Conservation (phyloP, 1,284 basidiomycete species). For the Dichomitus squalens region DNA sequence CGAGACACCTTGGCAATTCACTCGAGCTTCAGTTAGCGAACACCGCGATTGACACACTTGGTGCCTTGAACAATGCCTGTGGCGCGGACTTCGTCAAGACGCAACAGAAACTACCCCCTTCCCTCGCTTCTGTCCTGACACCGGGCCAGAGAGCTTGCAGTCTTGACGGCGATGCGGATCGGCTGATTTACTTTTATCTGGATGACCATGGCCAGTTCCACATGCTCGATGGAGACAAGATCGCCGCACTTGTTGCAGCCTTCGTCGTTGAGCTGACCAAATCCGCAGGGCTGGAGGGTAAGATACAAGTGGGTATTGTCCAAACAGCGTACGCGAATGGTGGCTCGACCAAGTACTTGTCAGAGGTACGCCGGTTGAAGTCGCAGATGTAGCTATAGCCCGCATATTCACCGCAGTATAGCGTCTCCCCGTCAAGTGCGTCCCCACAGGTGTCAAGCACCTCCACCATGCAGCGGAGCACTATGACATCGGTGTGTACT, state of each 20-base stretch:
- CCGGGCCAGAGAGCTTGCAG: conserved; percentile 86
- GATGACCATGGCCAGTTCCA: conserved; percentile 81
- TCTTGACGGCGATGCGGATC: conserved; percentile 97
- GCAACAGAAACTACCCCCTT: conserved; percentile 80
- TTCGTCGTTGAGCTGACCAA: conserved; percentile 93
- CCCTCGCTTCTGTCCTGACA: conserved; percentile 59
- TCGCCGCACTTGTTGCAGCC: conserved; percentile 90
- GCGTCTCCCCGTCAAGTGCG: conserved; percentile 94
- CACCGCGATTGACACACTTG: conserved; percentile 63
- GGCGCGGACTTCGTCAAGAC: conserved; percentile 99
- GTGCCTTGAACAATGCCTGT: conserved; percentile 85
- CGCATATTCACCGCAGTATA: conserved; percentile 32
- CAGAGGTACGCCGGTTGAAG: conserved; percentile 55
- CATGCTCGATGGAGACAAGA: conserved; percentile 98
- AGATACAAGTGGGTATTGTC: conserved; percentile 88
- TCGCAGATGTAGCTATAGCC: neutral
- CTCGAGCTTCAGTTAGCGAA: conserved; percentile 69
- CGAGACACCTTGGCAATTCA: conserved; percentile 54
- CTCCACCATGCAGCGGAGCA: conserved; percentile 96
- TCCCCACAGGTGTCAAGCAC: conserved; percentile 97
- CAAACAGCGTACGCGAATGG: conserved; percentile 99
- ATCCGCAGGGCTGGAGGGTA: conserved; percentile 73
- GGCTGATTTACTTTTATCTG: conserved; percentile 94
- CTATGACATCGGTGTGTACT: conserved; percentile 96
- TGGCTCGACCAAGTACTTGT: conserved; percentile 91